These are phyloP conservation scores for Pyrenula aspistea DNA, from an alignment of 495 filamentous ascomycete genomes.

Conservation along the genomic window DNA sequence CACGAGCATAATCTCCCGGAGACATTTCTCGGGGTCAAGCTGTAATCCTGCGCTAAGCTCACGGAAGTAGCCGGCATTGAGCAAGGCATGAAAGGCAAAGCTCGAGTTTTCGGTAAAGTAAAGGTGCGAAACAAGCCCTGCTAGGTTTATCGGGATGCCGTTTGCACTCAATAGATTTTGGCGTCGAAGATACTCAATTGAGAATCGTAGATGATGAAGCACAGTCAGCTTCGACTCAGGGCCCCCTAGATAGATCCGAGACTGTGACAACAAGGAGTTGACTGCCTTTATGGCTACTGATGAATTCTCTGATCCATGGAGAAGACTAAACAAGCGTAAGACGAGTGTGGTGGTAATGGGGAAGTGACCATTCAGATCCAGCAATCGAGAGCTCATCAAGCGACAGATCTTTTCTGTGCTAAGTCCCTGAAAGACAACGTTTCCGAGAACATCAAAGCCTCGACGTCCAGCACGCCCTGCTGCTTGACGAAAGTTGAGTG, in stretches of 20 bases:
- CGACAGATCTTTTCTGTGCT: conserved; percentile 40
- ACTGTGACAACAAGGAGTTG: conserved; percentile 54
- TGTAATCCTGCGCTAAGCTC: conserved; percentile 40
- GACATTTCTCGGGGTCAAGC: conserved; percentile 17
- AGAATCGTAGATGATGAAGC: conserved; percentile 65
- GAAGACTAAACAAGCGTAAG: conserved; percentile 51
- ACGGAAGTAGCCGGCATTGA: conserved; percentile 58
- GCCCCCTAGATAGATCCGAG: conserved; percentile 56
- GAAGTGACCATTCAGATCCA: conserved; percentile 66
- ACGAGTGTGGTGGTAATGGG: conserved; percentile 64
- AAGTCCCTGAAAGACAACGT: conserved; percentile 63
- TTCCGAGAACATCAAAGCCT: conserved; percentile 69
- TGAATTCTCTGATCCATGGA: conserved; percentile 51
- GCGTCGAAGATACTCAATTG: conserved; percentile 65
- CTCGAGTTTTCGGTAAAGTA: conserved; percentile 61
- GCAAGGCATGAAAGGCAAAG: conserved; percentile 63
- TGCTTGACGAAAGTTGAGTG: conserved; percentile 64
- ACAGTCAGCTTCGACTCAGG: conserved; percentile 48
- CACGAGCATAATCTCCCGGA: conserved; percentile 46
- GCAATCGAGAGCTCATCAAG: conserved; percentile 57
- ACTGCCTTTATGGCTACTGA: conserved; percentile 47
- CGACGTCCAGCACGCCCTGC: conserved; percentile 67
- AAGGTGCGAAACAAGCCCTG: conserved; percentile 51
- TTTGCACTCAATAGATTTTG: conserved; percentile 46
- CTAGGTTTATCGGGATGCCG: conserved; percentile 58